A percentile compares a stretch with the other conserved stretches of the same genome.
Conservation (phyloP, 2,329 filamentous ascomycete genomes). For the Epichloe gansuensis region DNA sequence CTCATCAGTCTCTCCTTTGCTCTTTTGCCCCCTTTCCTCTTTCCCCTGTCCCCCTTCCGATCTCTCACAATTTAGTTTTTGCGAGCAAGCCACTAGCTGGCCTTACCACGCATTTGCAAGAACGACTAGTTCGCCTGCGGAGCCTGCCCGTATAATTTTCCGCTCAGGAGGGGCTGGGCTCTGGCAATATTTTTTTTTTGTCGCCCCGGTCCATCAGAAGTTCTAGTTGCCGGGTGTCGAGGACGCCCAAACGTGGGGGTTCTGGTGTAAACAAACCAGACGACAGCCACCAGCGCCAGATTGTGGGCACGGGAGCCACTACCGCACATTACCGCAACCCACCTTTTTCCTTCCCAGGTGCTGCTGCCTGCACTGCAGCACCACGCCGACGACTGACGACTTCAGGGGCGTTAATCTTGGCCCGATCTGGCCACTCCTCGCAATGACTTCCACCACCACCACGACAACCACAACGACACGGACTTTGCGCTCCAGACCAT, state of each 20-base stretch:
- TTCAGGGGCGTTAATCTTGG: slow-evolving; percentile 1
- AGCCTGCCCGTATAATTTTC: not conserved
- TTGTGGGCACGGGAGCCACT: slow-evolving; percentile 1
- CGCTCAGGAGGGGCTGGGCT: not conserved
- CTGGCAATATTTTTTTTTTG: not conserved
- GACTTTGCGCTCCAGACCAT: slow-evolving; percentile 10
- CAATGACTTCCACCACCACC: slow-evolving; percentile 11
- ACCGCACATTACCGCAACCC: not conserved
- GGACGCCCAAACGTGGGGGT: not conserved
- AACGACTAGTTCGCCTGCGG: not conserved
- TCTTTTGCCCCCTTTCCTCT: not conserved
- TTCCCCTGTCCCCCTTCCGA: not conserved
- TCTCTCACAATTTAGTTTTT: not conserved
- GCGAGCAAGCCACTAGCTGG: not conserved
- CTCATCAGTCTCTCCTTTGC: not conserved
- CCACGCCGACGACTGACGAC: not conserved
- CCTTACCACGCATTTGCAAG: not conserved
- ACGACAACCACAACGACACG: slow-evolving; percentile 8
- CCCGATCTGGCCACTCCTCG: slow-evolving; percentile 8
- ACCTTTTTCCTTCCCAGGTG: slow-evolving; percentile 1
- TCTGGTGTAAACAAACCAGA: not conserved
- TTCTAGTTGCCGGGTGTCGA: not conserved
- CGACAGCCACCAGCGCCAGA: not conserved
- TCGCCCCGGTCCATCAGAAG: not conserved
- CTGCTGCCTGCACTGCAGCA: not conserved